phyloP scores from a whole-genome alignment of 176 grass and related monocot species.

The Cenchrus purpureus region DNA sequence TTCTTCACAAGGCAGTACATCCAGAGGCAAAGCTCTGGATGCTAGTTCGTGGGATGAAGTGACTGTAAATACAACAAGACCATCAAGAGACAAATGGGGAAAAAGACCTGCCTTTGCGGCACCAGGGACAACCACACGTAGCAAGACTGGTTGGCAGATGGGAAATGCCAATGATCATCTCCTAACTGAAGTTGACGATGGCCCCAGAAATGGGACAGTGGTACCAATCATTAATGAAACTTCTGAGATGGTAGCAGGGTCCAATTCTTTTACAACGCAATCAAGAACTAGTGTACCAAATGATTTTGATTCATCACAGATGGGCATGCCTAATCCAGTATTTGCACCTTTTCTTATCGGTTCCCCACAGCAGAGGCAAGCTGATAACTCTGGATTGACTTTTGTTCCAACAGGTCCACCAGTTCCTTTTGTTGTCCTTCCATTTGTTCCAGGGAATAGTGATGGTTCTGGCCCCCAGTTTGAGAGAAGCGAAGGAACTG shows the following conservation, averaged over 20 bases:
- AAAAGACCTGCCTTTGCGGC: conserved; percentile 56
- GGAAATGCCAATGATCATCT: conserved; percentile 54
- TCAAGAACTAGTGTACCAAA: conserved; percentile 54
- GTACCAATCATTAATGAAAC: conserved; percentile 56
- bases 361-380: conserved; percentile 64
- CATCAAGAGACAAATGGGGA: conserved; percentile 68
- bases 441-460: conserved; percentile 48
- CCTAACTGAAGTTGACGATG: conserved; percentile 56
- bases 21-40: conserved; percentile 54
- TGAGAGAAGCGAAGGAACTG: conserved; percentile 57
- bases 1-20: conserved; percentile 52
- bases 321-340: conserved; percentile 54
- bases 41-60: conserved; percentile 61
- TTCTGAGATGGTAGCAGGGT: conserved; percentile 56
- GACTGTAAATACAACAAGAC: conserved; percentile 51
- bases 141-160: conserved; percentile 62
- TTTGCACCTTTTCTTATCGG: conserved; percentile 71
- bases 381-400: conserved; percentile 63
- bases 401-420: conserved; percentile 76
- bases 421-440: conserved; percentile 65
- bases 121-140: conserved; percentile 29
- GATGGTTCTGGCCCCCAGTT: conserved; percentile 62
- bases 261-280: conserved; percentile 33
- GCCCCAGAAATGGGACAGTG: conserved; percentile 38
- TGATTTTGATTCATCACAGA: conserved; percentile 58